These are phyloP conservation scores for Baorangia bicolor DNA, from an alignment of 768 basidiomycete species.

Conservation along the genomic window DNA sequence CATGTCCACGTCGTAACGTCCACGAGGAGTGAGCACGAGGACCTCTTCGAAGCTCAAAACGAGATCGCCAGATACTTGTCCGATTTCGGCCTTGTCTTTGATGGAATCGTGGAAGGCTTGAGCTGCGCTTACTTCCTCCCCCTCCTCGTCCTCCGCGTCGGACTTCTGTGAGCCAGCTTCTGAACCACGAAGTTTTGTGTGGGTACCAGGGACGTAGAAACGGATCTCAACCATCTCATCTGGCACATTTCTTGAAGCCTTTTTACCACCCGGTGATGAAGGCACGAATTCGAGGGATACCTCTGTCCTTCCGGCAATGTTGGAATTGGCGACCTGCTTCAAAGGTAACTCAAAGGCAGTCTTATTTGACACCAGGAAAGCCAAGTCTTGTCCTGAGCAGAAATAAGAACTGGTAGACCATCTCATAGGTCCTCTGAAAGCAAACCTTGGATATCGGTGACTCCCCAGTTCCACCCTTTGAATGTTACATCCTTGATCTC, in stretches of 20 bases:
- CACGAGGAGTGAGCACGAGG: conserved; percentile 91
- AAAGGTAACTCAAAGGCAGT: conserved; percentile 90
- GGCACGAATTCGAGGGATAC: conserved; percentile 95
- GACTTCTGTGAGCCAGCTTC: conserved; percentile 75
- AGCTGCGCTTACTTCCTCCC: conserved; percentile 84
- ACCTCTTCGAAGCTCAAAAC: conserved; percentile 96
- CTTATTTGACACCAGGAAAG: conserved; percentile 86
- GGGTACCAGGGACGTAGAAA: conserved; percentile 89
- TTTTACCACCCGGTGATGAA: conserved; percentile 44
- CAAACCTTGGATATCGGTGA: conserved; percentile 89
- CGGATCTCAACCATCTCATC: conserved; percentile 97
- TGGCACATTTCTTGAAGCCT: conserved; percentile 40
- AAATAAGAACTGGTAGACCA: not conserved
- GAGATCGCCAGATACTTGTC: conserved; percentile 86
- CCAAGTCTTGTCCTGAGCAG: conserved; percentile 77
- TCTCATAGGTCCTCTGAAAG: not conserved
- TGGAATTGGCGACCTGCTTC: conserved; percentile 87
- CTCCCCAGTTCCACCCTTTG: conserved; percentile 99
- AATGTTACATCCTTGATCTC: conserved; percentile 85
- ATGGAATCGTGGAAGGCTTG: conserved; percentile 96
- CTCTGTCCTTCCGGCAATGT: conserved; percentile 95
- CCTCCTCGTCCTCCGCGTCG: conserved; percentile 64
- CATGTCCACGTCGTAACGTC: conserved; percentile 98
- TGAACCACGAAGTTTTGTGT: conserved; percentile 59
- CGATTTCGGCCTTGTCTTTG: conserved; percentile 95